phyloP scores from a whole-genome alignment of 2,329 filamentous ascomycete genomes.

The Incumbomyces lentus region DNA sequence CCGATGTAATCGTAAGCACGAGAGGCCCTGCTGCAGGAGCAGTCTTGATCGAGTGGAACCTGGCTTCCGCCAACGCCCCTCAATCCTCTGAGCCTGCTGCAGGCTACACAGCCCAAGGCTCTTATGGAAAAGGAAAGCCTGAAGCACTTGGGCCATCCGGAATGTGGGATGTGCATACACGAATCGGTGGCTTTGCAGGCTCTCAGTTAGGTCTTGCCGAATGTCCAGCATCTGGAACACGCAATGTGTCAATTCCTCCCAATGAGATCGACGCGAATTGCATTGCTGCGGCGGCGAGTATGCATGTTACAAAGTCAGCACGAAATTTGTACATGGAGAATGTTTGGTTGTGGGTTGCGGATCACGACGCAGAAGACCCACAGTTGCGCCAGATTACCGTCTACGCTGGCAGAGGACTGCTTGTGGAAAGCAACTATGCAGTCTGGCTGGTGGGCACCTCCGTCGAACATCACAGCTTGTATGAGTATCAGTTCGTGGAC shows the following conservation, averaged over 20 bases:
- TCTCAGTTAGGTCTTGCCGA: slow-evolving; percentile 34
- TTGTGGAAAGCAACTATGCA: slow-evolving; percentile 36
- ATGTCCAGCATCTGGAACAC: slow-evolving; percentile 32
- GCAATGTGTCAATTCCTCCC: slow-evolving; percentile 21
- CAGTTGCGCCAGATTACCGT: slow-evolving; percentile 41
- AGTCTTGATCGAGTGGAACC: slow-evolving; percentile 62
- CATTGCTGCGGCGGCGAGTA: slow-evolving; percentile 28
- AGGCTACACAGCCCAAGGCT: slow-evolving; percentile 1
- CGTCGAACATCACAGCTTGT: slow-evolving; percentile 38
- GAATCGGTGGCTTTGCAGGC: slow-evolving; percentile 43
- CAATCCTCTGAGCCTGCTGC: neutral
- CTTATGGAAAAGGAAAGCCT: slow-evolving; percentile 1
- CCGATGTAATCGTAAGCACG: slow-evolving; percentile 61
- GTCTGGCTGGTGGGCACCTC: slow-evolving; percentile 39
- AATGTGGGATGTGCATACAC: slow-evolving; percentile 48
- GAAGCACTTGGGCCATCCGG: slow-evolving; percentile 27
- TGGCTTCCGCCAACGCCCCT: slow-evolving; percentile 37
- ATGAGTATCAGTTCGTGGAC: slow-evolving; percentile 38
- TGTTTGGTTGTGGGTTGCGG: slow-evolving; percentile 43
- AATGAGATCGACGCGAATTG: slow-evolving; percentile 16
- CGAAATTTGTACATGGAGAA: slow-evolving; percentile 39
- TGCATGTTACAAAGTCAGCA: slow-evolving; percentile 28
- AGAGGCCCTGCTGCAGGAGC: slow-evolving; percentile 58
- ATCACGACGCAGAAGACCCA: slow-evolving; percentile 46
- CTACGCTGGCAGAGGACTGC: slow-evolving; percentile 43